Conservation (phyloP, 2,329 filamentous ascomycete species). For the Epichloe brachyelytri region DNA sequence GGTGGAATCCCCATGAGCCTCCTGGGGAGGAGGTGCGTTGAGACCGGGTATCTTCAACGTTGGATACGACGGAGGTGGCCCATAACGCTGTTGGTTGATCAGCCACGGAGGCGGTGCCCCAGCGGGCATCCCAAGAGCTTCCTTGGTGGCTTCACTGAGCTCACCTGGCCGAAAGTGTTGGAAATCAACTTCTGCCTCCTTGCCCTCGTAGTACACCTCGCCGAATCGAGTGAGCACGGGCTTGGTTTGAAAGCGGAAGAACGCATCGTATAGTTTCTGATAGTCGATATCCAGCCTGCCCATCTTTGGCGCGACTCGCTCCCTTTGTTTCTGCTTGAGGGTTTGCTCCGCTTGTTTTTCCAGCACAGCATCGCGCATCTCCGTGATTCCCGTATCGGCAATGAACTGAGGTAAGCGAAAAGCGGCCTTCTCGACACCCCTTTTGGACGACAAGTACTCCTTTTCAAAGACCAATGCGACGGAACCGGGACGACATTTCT, state of each 20-base stretch:
- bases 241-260: conserved; percentile 96
- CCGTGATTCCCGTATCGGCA: conserved; percentile 88
- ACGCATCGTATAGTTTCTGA: conserved; percentile 94
- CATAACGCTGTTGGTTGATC: conserved; percentile 90
- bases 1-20: conserved; percentile 87
- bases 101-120: conserved; percentile 93
- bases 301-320: conserved; percentile 89
- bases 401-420: conserved; percentile 95
- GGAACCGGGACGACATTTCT: conserved; percentile 94
- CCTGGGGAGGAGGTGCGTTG: conserved; percentile 87
- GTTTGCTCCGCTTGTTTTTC: conserved; percentile 91
- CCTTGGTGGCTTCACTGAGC: conserved; percentile 75
- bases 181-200: conserved; percentile 92
- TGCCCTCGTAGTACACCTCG: conserved; percentile 99
- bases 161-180: conserved; percentile 84
- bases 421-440: conserved; percentile 88
- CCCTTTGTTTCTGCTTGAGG: conserved; percentile 89
- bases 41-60: conserved; percentile 90
- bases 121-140: conserved; percentile 85
- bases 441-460: conserved; percentile 96
- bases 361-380: conserved; percentile 93
- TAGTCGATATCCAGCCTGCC: conserved; percentile 97
- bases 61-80: conserved; percentile 87
- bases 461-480: conserved; percentile 86
- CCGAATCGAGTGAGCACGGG: conserved; percentile 87